phyloP scores from a whole-genome alignment of 441 rosid species.

The Aleurites moluccanus region DNA sequence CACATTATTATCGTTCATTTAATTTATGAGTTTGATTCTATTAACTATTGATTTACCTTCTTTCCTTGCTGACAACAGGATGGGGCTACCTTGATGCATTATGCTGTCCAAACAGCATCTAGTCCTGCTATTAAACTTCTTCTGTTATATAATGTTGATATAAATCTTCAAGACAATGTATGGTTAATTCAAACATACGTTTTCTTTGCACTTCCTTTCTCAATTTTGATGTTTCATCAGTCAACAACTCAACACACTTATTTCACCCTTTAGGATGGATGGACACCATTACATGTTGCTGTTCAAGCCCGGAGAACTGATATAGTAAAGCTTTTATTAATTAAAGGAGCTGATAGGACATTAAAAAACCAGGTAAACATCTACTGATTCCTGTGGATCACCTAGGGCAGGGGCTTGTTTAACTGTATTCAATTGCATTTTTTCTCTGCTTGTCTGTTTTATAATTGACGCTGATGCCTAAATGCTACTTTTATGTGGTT shows the following conservation, averaged over 20 bases:
- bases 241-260: neutral
- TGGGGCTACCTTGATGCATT: constrained; percentile 87
- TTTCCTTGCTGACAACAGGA: constrained; percentile 45
- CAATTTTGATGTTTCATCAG: neutral
- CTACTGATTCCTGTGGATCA: neutral
- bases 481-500: neutral
- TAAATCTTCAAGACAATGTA: constrained; percentile 85
- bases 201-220: neutral
- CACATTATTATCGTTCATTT: neutral
- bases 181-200: constrained; percentile 24
- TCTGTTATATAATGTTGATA: constrained; percentile 73
- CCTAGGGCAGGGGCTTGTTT: neutral
- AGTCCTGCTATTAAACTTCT: constrained; percentile 73
- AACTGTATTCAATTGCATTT: neutral
- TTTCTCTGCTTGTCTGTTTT: neutral
- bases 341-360: constrained; percentile 71
- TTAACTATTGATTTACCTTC: neutral
- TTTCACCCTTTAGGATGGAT: constrained; percentile 65
- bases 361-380: constrained; percentile 59
- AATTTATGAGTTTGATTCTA: neutral
- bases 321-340: constrained; percentile 67
- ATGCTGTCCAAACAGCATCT: constrained; percentile 85
- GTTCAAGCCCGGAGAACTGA: constrained; percentile 85
- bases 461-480: neutral
- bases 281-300: constrained; percentile 95